Evolutionary conservation across 139 green algal genomes (phyloP).

Genomic region (Mychonastes homosphaera): DNA sequence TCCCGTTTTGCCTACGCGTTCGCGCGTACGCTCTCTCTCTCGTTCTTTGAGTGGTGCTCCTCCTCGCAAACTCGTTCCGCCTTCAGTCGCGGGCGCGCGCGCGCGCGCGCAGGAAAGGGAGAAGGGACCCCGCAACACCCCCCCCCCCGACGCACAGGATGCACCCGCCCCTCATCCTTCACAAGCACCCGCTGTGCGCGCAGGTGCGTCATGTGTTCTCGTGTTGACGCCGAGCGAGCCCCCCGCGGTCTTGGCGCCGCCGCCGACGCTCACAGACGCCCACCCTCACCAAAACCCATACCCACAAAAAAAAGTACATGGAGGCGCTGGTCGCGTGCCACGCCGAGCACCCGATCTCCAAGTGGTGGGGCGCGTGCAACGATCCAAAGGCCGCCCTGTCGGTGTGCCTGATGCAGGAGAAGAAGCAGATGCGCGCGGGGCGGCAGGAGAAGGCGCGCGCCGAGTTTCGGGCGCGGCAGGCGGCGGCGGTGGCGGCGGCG

Average conservation of each 20-base stretch:
- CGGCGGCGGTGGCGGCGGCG: no score
- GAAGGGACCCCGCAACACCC: no score
- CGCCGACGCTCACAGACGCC: neutral
- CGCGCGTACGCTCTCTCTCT: no score
- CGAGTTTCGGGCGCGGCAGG: no score
- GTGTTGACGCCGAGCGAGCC: neutral
- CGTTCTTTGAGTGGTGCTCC: no score
- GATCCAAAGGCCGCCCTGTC: constrained; percentile 49
- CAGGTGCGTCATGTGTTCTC: constrained; percentile 20
- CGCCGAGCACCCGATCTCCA: constrained; percentile 42
- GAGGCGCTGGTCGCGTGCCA: constrained; percentile 53
- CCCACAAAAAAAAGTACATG: constrained; percentile 40
- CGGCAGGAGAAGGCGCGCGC: no score
- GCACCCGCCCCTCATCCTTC: constrained; percentile 41
- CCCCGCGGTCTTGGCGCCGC: neutral
- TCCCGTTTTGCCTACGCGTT: no score
- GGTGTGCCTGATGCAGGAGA: constrained; percentile 62
- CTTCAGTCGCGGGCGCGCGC: no score
- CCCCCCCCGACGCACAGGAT: no score
- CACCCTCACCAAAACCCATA: neutral
- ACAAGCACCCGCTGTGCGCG: constrained; percentile 39
- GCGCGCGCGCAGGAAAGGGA: no score
- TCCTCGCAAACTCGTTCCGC: no score
- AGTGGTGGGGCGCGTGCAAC: constrained; percentile 66
- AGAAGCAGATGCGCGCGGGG: constrained; percentile 57